Base-by-base conservation (phyloP, 2,329 filamentous ascomycete genomes). In the Sporothrix schenckii region DNA sequence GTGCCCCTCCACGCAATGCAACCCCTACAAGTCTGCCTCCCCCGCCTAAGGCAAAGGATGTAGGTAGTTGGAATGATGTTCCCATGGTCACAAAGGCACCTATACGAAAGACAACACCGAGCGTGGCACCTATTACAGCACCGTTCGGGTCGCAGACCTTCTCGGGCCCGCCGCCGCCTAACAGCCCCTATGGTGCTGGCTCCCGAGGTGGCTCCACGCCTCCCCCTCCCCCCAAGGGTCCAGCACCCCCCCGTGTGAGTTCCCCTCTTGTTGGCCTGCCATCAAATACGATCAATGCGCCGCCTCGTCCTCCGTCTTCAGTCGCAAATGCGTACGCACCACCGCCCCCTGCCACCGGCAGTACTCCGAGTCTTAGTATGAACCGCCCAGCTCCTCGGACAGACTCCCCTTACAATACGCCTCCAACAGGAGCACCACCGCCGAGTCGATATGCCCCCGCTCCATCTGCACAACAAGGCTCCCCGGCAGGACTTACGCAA, bases 21-120 rank as follows among this genome's bases (percentile, higher is more conserved):
- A 89, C 88, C 49, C 86, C 89, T n/a, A 90, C 92, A 19, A 85
- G 87, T 4, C 47, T 68, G 14, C 84, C 88, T 53, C 89, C 93
- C 27, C 88, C 92, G 21, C 88, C 92, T 11, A 89, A 88, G 76
- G 83, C 70, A 88, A 90, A 89, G 77, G 90, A 91, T 73, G 89
- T 90, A 73, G 88, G 90, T 39, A 91, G 92, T 75, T 99, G 95
- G 95, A 99, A 99, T 75, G 95, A 99, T 79, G 91, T 96, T 67
- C 95, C 95, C 1, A 87, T 97, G 76, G 91, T 98, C 60, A 85
- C 88, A 60, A 92, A 94, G 82, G 83, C 86, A 69, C 85, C 91
- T 16, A 86, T 90, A 27, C 89, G 94, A 74, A 88, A 90, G 77
- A 85, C 85, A 60, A 97, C 94, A 0, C 93, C 94, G 2, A 88